Conservation (phyloP, 768 basidiomycete species). For the Boletus tylopilopsis region DNA sequence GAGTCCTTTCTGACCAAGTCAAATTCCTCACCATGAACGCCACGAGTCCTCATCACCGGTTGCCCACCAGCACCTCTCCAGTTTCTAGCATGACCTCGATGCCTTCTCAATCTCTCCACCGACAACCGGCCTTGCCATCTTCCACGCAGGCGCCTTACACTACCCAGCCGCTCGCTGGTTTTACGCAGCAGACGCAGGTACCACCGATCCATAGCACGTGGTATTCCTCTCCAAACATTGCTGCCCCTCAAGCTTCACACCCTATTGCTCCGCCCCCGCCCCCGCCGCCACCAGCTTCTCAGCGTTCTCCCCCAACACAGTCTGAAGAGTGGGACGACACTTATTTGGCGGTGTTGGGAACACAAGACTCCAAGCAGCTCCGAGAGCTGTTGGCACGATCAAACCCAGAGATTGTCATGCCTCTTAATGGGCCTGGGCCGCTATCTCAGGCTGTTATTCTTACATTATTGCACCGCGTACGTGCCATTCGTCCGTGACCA, state of each 20-base stretch:
- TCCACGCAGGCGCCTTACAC: constrained; percentile 34
- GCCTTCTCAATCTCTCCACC: constrained; percentile 33
- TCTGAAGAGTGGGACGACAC: constrained; percentile 82
- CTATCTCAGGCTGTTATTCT: constrained; percentile 83
- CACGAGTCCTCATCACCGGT: constrained; percentile 34
- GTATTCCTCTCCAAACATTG: constrained; percentile 58
- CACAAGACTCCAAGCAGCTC: constrained; percentile 70
- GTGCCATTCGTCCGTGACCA: constrained; percentile 26
- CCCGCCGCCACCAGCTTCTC: constrained; percentile 37
- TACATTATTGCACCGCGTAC: constrained; percentile 77
- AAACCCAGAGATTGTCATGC: constrained; percentile 79
- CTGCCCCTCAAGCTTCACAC: constrained; percentile 80
- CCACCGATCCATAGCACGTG: constrained; percentile 39
- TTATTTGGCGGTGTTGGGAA: constrained; percentile 72
- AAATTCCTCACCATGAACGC: constrained; percentile 69
- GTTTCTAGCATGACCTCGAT: constrained; percentile 35
- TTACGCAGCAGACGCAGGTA: constrained; percentile 31
- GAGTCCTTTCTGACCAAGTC: constrained; percentile 74
- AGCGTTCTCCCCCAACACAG: constrained; percentile 51
- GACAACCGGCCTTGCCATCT: constrained; percentile 32
- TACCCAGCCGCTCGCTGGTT: constrained; percentile 32
- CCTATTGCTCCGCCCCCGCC: constrained; percentile 66
- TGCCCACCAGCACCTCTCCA: constrained; percentile 32
- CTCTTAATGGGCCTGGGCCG: constrained; percentile 61
- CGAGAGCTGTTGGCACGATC: constrained; percentile 70